Evolutionary conservation across 179 eudicot genomes (phyloP).

Genomic region (Beta macrorhiza): DNA sequence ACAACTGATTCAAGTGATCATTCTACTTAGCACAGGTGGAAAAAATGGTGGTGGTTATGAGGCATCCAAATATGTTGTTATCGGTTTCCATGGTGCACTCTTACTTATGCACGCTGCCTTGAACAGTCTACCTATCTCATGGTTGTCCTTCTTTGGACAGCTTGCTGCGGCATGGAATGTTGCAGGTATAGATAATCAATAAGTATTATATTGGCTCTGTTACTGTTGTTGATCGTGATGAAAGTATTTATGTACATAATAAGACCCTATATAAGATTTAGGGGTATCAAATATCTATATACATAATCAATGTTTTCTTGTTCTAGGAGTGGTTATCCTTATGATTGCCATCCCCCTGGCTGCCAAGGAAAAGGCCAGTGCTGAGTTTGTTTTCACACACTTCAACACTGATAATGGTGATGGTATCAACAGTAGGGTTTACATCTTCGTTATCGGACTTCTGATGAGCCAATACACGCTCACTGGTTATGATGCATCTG

Average conservation of each 20-base stretch:
- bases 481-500: slow-evolving; percentile 92
- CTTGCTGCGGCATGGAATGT: slow-evolving; percentile 91
- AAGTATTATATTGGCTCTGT: neutral
- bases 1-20: slow-evolving; percentile 78
- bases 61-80: slow-evolving; percentile 80
- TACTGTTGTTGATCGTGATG: neutral
- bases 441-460: slow-evolving; percentile 85
- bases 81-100: slow-evolving; percentile 71
- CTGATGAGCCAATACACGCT: slow-evolving; percentile 94
- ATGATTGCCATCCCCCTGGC: slow-evolving; percentile 77
- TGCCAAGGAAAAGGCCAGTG: slow-evolving; percentile 72
- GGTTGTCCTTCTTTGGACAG: slow-evolving; percentile 86
- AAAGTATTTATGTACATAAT: neutral
- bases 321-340: slow-evolving; percentile 84
- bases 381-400: slow-evolving; percentile 85
- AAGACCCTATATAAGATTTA: slow-evolving; percentile 17
- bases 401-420: slow-evolving; percentile 76
- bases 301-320: neutral
- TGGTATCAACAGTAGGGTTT: slow-evolving; percentile 56
- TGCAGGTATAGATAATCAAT: slow-evolving; percentile 41
- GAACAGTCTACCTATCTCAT: slow-evolving; percentile 81
- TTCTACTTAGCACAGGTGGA: slow-evolving; percentile 88
- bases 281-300: slow-evolving; percentile 43
- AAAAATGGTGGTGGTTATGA: slow-evolving; percentile 88
- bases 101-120: slow-evolving; percentile 73